Evolutionary conservation across 1,284 basidiomycete genomes (phyloP).

Genomic region (Chiua sp.): DNA sequence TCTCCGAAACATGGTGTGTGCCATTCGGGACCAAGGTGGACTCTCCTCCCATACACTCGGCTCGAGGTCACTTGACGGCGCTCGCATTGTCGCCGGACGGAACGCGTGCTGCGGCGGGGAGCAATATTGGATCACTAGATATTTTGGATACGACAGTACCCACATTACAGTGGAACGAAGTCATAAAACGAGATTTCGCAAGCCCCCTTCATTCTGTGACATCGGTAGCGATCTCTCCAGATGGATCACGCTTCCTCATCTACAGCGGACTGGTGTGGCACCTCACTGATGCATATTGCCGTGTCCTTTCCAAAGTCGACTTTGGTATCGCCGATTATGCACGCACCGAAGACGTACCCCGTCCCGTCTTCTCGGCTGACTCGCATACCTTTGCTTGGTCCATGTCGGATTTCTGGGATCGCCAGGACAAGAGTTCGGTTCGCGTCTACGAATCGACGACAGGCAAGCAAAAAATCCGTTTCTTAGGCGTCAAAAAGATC

Average conservation of each 20-base stretch:
- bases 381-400: slow-evolving; percentile 19
- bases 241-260: slow-evolving; percentile 17
- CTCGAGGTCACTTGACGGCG: slow-evolving; percentile 2
- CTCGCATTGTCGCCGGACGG: slow-evolving; percentile 17
- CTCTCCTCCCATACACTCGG: slow-evolving; percentile 1
- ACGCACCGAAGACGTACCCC: slow-evolving; percentile 4
- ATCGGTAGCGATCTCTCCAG: slow-evolving; percentile 11
- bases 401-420: slow-evolving; percentile 13
- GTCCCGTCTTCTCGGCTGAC: slow-evolving; percentile 12
- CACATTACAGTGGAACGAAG: slow-evolving; percentile 10
- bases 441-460: slow-evolving; percentile 19
- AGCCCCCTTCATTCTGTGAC: slow-evolving; percentile 1
- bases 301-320: slow-evolving; percentile 15
- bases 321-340: slow-evolving; percentile 12
- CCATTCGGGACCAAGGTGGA: slow-evolving; percentile 8
- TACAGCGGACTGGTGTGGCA: slow-evolving; percentile 10
- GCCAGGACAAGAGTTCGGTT: slow-evolving; percentile 4
- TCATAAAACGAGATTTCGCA: neutral
- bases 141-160: slow-evolving; percentile 16
- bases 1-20: slow-evolving; percentile 8
- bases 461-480: slow-evolving; percentile 10
- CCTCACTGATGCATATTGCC: slow-evolving; percentile 6
- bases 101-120: slow-evolving; percentile 14
- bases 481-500: slow-evolving; percentile 15
- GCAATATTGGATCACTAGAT: slow-evolving; percentile 8